Evolutionary conservation across 257 asterid genomes (phyloP), one percentile per base, ranked within the genome.

Genomic region (Petunia axillaris): DNA sequence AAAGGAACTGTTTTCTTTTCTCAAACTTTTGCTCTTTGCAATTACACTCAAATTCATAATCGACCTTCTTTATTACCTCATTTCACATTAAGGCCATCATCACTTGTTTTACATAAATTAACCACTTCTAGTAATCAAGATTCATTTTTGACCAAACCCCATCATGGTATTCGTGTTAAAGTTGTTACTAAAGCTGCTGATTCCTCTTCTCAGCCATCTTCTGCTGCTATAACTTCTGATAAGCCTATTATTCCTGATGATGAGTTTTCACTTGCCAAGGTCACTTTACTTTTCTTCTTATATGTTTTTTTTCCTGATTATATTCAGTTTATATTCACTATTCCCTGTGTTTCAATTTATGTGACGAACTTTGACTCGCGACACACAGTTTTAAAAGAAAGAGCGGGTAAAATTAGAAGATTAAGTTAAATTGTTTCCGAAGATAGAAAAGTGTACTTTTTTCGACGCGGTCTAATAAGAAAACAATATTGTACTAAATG

Each of bases 191-290:
- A 81, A 82, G 98, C 97, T 13, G 97, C 93, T 71, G 97, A 94
- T 63, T 90, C 99, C 2, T 91, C 98, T 84, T 91, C 98, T 84
- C 98, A 83, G 90, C 52, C 97, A 13, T 78, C 91, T 2, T 39
- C 84, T 7, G 63, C 93, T 75, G 53, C 86, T 79, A 43, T 90
- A 38, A 11, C 76, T 7, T 54, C 90, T 15, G 93, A 86, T 64
- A 92, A 92, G 79, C 3, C 87, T 15, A 76, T 63, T 11, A 90
- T 96, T 41, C 73, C 97, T 6, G 97, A 96, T 79, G 88, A 83
- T 39, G 97, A 91, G 84, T 94, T 96, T 84, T 74, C 97, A 37
- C 89, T 96, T 4, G 92, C 97, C 64, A 94, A 96, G 92, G 98
- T 94, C 25, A 81, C n/a, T 53, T 68, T 44, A 40, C 39, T 78